Conservation (phyloP, 768 basidiomycete genomes). For the Boletus reticulatus region DNA sequence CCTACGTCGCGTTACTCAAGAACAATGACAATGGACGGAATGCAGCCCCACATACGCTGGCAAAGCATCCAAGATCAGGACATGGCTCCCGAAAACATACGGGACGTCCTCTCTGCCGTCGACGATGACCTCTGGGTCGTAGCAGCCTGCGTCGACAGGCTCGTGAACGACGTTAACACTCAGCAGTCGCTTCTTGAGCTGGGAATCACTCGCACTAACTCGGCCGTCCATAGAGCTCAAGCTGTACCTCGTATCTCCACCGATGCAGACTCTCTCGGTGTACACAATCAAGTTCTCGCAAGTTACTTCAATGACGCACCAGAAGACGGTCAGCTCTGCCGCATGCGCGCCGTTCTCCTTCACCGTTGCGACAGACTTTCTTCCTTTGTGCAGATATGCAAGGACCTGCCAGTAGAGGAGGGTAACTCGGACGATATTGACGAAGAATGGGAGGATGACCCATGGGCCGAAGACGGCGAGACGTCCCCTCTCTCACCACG, state of each 20-base stretch:
- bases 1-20: not conserved
- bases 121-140: slow-evolving; percentile 75
- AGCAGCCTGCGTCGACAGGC: slow-evolving; percentile 69
- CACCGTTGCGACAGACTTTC: slow-evolving; percentile 66
- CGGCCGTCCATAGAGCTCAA: slow-evolving; percentile 47
- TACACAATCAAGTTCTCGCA: slow-evolving; percentile 31
- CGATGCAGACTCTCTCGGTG: slow-evolving; percentile 15
- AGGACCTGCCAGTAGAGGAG: slow-evolving; percentile 33
- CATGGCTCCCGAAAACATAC: slow-evolving; percentile 50
- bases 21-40: slow-evolving; percentile 34
- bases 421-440: slow-evolving; percentile 34
- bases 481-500: slow-evolving; percentile 21
- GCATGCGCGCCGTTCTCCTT: slow-evolving; percentile 66
- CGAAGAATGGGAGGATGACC: slow-evolving; percentile 52
- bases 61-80: slow-evolving; percentile 51
- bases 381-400: slow-evolving; percentile 66
- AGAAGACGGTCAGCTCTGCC: slow-evolving; percentile 62
- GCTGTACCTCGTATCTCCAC: slow-evolving; percentile 31
- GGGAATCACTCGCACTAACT: slow-evolving; percentile 59
- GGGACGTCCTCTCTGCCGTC: slow-evolving; percentile 46
- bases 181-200: slow-evolving; percentile 60
- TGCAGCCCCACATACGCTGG: slow-evolving; percentile 53
- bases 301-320: slow-evolving; percentile 57
- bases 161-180: slow-evolving; percentile 53
- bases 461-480: slow-evolving; percentile 59